Conservation (phyloP, 345 rosid genomes). For the Dimocarpus longan region DNA sequence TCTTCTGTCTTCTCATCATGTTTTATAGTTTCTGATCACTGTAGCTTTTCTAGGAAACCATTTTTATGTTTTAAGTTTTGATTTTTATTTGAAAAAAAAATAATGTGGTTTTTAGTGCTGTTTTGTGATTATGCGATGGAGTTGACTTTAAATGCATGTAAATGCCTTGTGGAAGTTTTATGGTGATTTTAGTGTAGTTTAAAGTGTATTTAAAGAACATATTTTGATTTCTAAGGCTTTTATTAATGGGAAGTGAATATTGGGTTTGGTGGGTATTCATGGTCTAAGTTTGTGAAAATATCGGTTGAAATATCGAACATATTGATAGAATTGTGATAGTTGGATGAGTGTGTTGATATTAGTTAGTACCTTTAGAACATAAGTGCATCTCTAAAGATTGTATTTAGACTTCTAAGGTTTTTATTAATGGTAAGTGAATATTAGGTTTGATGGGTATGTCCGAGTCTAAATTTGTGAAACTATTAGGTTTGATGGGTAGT, state of each 20-base stretch:
- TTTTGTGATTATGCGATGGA: neutral
- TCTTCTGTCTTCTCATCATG: neutral
- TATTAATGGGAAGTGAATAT: neutral
- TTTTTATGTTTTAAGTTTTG: neutral
- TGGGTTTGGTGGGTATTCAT: neutral
- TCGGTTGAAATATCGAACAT: no score
- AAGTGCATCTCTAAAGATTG: no score
- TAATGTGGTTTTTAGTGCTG: neutral
- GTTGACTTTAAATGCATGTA: neutral
- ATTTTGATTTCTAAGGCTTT: neutral
- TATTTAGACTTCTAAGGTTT: neutral
- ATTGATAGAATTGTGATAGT: no score
- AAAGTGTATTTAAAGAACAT: neutral
- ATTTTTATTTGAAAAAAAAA: neutral
- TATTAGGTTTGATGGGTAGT: neutral
- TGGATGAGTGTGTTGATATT: no score
- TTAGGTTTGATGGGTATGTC: neutral
- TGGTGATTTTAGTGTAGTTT: neutral
- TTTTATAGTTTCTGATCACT: neutral
- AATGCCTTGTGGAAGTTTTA: neutral
- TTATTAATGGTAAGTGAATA: neutral
- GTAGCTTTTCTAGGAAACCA: conserved; percentile 1
- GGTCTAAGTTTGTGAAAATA: neutral
- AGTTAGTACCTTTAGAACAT: no score
- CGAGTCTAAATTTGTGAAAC: neutral